phyloP scores from a whole-genome alignment of 2,329 filamentous ascomycete genomes.

The Dendrostoma leiphaemia region DNA sequence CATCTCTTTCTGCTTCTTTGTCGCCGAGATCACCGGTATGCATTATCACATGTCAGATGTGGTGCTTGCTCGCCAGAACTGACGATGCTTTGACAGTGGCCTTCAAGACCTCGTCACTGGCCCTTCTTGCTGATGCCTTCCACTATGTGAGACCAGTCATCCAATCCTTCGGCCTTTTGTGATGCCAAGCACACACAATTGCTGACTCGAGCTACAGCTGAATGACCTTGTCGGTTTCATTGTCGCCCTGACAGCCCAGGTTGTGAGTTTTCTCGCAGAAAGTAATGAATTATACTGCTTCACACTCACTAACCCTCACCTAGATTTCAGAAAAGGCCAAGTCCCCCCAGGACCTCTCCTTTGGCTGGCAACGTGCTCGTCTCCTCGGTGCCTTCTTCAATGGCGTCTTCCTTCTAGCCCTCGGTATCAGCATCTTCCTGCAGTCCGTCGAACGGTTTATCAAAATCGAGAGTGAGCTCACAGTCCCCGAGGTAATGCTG shows the following conservation, averaged over 20 bases:
- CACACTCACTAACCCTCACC: not conserved
- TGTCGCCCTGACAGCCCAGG: constrained; percentile 63
- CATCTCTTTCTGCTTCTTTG: constrained; percentile 50
- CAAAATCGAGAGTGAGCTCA: constrained; percentile 50
- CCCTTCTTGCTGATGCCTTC: constrained; percentile 74
- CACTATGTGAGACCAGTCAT: constrained; percentile 59
- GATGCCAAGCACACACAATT: not conserved
- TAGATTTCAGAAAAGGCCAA: constrained; percentile 57
- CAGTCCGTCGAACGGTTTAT: constrained; percentile 73
- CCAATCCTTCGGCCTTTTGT: not conserved
- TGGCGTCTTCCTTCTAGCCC: constrained; percentile 68
- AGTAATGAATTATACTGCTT: not conserved
- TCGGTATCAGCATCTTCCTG: constrained; percentile 70
- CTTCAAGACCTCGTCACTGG: constrained; percentile 69
- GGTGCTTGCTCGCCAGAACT: not conserved
- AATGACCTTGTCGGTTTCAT: constrained; percentile 70
- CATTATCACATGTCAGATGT: not conserved
- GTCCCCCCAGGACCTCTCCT: constrained; percentile 60
- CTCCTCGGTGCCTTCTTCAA: constrained; percentile 79
- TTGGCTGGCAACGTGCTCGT: constrained; percentile 75
- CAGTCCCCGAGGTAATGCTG: no score
- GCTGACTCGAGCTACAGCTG: constrained; percentile 41
- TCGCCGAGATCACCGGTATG: constrained; percentile 49
- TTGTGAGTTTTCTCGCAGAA: constrained; percentile 40
- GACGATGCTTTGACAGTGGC: constrained; percentile 45